Base-by-base conservation (phyloP, 73 alveolate species). In the Paramecium biaurelia region DNA sequence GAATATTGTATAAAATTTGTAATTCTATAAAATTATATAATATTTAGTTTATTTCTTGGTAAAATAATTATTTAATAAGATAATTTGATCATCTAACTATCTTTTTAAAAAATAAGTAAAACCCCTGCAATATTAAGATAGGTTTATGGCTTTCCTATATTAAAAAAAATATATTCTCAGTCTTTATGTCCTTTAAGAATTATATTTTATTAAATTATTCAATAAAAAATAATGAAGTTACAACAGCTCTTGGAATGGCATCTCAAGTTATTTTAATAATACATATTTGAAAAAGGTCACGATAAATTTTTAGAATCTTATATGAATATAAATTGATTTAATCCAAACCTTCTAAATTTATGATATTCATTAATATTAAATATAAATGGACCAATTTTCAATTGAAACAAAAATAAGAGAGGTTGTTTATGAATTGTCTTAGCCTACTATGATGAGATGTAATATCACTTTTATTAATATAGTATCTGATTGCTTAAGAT, bases 391-490 rank as follows among this genome's bases (percentile, higher is more conserved):
- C 20, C 43, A 41, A 12, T 79, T 30, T 7, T 23, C 47, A 41
- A 18, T 79, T 14, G 90, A 79, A 8, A 79, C 90, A 18, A 38
- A 23, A 45, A 79, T 79, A 21, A n/a, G 90, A 23, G 70, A 79
- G 15, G 32, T 79, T 38, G 76, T 79, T n/a, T 41, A 23, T 11
- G 70, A 79, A 41, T 7, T 79, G 9, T 79, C 90, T 11, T 14
- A 32, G 12, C 90, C 90, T 0, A 47, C 45, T 6, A 26, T 79
- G 42, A 47, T 42, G 21, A 79, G 90, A 79, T 11, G 90, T 79
- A 79, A 8, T 10, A 21, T 74, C 9, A 7, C 15, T 14, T 15
- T 35, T 67, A 32, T 35, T 34, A 9, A 67, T 30, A 12, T 72
- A 72, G 86, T 72, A 23, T 72, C 86, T 35, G 58, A 32, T 72